phyloP scores from a whole-genome alignment of 2,329 filamentous ascomycete species.

The Monosporascus sp. region DNA sequence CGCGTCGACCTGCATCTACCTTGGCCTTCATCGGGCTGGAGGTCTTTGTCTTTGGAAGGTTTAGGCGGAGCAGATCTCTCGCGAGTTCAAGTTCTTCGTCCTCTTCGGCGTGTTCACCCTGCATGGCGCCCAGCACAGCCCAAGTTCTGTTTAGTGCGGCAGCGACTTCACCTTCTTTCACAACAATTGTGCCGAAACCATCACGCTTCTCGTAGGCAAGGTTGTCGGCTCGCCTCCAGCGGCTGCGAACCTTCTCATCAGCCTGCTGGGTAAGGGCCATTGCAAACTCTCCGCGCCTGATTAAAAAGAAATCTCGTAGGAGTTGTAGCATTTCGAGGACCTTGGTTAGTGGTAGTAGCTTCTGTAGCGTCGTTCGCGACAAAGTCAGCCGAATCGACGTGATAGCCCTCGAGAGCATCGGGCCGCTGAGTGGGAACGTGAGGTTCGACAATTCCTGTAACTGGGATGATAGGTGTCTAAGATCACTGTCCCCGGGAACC shows the following conservation, averaged over 20 bases:
- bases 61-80: slow-evolving; percentile 67
- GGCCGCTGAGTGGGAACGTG: slow-evolving; percentile 66
- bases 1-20: slow-evolving; percentile 22
- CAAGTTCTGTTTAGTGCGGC: slow-evolving; percentile 73
- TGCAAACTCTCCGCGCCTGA: slow-evolving; percentile 87
- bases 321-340: slow-evolving; percentile 74
- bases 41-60: slow-evolving; percentile 46
- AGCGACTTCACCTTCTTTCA: slow-evolving; percentile 84
- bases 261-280: slow-evolving; percentile 81
- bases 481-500: slow-evolving; percentile 40
- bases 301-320: slow-evolving; percentile 78
- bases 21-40: slow-evolving; percentile 32
- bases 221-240: slow-evolving; percentile 61
- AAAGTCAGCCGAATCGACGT: slow-evolving; percentile 73
- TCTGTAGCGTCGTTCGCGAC: slow-evolving; percentile 77
- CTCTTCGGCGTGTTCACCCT: slow-evolving; percentile 65
- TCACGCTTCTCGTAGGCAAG: slow-evolving; percentile 53
- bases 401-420: slow-evolving; percentile 66
- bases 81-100: slow-evolving; percentile 80
- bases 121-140: slow-evolving; percentile 71
- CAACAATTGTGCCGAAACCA: slow-evolving; percentile 54
- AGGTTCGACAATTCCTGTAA: slow-evolving; percentile 63
- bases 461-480: slow-evolving; percentile 61
- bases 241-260: slow-evolving; percentile 69
- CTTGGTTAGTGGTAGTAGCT: slow-evolving; percentile 69